These are phyloP conservation scores for Cladorrhinum sp. DNA, from an alignment of 2,329 filamentous ascomycete genomes.

Conservation along the genomic window DNA sequence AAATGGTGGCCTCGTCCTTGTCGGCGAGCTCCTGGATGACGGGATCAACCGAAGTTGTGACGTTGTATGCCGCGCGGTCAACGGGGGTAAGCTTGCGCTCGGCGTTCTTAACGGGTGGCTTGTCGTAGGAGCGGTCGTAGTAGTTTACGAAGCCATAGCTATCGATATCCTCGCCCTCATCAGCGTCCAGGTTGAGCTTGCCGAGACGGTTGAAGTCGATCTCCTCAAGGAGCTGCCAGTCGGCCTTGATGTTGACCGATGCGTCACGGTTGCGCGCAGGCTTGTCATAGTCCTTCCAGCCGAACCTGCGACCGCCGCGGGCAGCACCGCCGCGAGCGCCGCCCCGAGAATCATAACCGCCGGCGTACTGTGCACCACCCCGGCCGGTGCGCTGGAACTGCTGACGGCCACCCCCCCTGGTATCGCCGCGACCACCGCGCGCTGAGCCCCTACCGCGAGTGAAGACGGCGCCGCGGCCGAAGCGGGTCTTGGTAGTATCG, in stretches of 20 bases:
- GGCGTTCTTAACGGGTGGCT: constrained; percentile 81
- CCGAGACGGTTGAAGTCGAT: constrained; percentile 94
- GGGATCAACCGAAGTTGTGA: constrained; percentile 92
- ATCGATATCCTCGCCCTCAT: constrained; percentile 92
- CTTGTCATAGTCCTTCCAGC: constrained; percentile 99
- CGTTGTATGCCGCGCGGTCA: constrained; percentile 95
- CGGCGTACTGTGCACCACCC: constrained; percentile 53
- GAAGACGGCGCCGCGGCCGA: constrained; percentile 85
- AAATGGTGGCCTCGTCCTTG: constrained; percentile 93
- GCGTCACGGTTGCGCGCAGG: constrained; percentile 93
- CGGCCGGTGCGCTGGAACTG: constrained; percentile 70
- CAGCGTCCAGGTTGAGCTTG: constrained; percentile 93
- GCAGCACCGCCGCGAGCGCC: constrained; percentile 67
- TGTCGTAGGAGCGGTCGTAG: constrained; percentile 95
- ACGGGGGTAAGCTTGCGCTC: constrained; percentile 85
- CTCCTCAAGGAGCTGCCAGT: constrained; percentile 95
- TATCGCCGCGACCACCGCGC: constrained; percentile 61
- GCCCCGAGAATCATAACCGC: constrained; percentile 63
- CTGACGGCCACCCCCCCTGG: constrained; percentile 55
- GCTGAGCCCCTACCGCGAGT: constrained; percentile 83
- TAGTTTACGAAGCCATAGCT: constrained; percentile 97
- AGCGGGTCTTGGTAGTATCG: constrained; percentile 80
- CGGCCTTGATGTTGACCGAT: constrained; percentile 91
- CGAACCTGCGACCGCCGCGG: constrained; percentile 81
- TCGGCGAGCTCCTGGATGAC: constrained; percentile 96